Base-by-base conservation (phyloP, 495 filamentous ascomycete species). In the Penicillium angulare region DNA sequence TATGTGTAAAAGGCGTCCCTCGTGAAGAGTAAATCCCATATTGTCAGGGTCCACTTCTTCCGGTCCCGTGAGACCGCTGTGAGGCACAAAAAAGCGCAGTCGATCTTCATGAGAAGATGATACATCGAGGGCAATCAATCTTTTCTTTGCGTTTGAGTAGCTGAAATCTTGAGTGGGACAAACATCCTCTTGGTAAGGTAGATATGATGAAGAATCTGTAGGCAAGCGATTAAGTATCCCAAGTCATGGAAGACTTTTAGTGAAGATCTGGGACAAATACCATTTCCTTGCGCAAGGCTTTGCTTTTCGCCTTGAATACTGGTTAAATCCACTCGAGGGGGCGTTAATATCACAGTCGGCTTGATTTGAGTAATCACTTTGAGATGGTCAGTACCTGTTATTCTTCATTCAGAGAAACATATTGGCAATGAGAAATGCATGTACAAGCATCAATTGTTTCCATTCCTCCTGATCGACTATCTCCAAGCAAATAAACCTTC, bases 291-390 rank as follows among this genome's bases (percentile, higher is more conserved):
- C n/a, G 64, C 56, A 7, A 54, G 18, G 10, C 40, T 55, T 36
- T 64, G 66, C 41, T 39, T 49, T 16, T 56, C 49, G 16, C 47
- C 50, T 13, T 55, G 55, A 1, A 50, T 7, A 73, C 63, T 49
- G 18, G 60, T 61, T 27, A 91, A 80, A 18, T 92, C 84, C 13
- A 86, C 79, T 36, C 86, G 79, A 29, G 83, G 80, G 3, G 90
- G 86, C 5, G 88, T 72, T 20, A 98, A 66, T 10, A 97, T 72
- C 0, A 89, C 77, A 0, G 92, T 96, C 7, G 93, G 93, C 49
- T 88, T 82, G 21, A 86, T 82, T 48, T 89, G 85, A 3, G 88
- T 66, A 57, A 89, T 83, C 56, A 98, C 79, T 78, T 8, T 34
- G 26, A 4, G n/a, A 16, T 8, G 17, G 31, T 71, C 35, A 72